phyloP scores from a whole-genome alignment of 129 eudicot genomes.

The Ambrosia trifida region DNA sequence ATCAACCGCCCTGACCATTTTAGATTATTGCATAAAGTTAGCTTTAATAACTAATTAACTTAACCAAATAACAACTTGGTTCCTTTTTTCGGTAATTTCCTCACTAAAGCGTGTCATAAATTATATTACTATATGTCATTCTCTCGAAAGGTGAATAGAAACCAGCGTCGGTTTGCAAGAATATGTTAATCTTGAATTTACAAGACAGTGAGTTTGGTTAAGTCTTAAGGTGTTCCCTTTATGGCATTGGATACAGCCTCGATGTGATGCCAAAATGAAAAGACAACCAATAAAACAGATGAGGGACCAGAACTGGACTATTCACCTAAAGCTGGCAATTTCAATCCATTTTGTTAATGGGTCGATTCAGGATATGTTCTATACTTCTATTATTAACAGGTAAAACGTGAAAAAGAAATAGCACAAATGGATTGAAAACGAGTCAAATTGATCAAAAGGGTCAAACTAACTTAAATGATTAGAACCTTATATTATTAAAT shows the following conservation, averaged over 20 bases:
- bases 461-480: background rate
- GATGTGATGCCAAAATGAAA: no score
- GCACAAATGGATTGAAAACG: background rate
- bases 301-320: background rate
- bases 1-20: slow-evolving; percentile 79
- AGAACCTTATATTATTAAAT: background rate
- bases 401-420: background rate
- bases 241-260: background rate
- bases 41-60: slow-evolving; percentile 2
- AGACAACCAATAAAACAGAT: background rate
- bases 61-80: background rate
- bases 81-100: background rate
- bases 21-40: background rate
- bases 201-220: background rate
- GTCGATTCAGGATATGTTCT: background rate
- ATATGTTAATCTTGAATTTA: background rate
- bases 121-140: background rate
- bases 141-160: slow-evolving; percentile 7
- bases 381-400: background rate
- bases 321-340: background rate
- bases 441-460: background rate
- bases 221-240: background rate
- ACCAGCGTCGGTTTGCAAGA: background rate
- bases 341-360: background rate
- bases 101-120: background rate